Percentiles rank a stretch among this genome's conserved stretches.
Evolutionary conservation across 169 alveolate genomes (phyloP).

Genomic region (Babesia ovis): DNA sequence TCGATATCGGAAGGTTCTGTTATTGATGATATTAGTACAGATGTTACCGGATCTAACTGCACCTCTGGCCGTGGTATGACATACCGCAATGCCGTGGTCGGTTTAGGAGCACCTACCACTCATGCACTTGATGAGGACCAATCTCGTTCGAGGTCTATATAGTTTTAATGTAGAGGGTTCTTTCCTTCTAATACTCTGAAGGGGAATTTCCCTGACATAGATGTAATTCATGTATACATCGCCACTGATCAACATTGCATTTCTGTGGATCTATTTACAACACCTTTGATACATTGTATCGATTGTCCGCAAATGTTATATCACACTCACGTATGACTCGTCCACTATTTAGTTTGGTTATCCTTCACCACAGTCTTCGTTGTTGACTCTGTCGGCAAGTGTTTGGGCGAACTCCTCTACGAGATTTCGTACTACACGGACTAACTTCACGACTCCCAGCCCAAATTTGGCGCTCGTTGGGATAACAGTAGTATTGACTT

Average conservation of each 20-base stretch:
- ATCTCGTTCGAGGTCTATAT: background rate
- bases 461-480: conserved; percentile 55
- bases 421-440: conserved; percentile 7
- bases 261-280: too few species aligned
- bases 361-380: background rate
- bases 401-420: conserved; percentile 15
- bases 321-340: background rate
- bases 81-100: background rate
- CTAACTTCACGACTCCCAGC: conserved; percentile 28
- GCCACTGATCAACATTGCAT: background rate
- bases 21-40: background rate
- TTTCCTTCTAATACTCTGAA: background rate
- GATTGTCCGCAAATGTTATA: background rate
- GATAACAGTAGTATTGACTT: background rate
- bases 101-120: background rate
- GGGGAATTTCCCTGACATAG: background rate
- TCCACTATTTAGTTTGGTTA: background rate
- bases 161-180: background rate
- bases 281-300: background rate
- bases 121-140: background rate
- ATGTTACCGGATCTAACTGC: background rate
- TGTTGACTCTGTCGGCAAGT: conserved; percentile 6
- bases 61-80: conserved; percentile 1
- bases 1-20: background rate
- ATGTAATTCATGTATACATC: conserved; percentile 15